phyloP scores from a whole-genome alignment of 2,329 filamentous ascomycete genomes.

The Furcasterigmium sp. region DNA sequence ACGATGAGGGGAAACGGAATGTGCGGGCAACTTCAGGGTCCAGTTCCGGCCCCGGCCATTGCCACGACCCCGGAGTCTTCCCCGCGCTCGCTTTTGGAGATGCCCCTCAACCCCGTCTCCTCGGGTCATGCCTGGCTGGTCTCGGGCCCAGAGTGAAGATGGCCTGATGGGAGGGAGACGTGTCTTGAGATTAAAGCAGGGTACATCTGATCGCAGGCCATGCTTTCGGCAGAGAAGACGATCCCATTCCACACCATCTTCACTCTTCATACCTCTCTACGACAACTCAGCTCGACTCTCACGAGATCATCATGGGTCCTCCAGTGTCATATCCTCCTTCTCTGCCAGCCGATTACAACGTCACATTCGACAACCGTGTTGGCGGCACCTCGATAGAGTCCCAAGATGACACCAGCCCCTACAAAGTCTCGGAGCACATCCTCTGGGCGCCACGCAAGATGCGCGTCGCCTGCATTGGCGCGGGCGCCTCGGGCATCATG shows the following conservation, averaged over 20 bases:
- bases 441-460: slow-evolving; percentile 3
- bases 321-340: not conserved
- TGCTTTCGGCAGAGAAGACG: too few species aligned
- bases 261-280: too few species aligned
- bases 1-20: not conserved
- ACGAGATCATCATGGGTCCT: not conserved
- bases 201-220: not conserved
- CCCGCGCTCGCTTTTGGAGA: not conserved
- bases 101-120: not conserved
- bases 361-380: slow-evolving; percentile 1
- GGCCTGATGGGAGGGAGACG: not conserved
- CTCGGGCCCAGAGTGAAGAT: not conserved
- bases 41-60: not conserved
- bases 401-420: not conserved
- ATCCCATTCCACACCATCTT: too few species aligned
- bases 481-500: slow-evolving; percentile 6
- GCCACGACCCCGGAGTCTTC: not conserved
- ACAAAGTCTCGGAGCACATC: slow-evolving; percentile 4
- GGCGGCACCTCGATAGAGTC: not conserved
- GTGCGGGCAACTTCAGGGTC: not conserved
- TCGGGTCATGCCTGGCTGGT: not conserved
- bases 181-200: not conserved
- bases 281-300: too few species aligned
- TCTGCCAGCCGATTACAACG: not conserved
- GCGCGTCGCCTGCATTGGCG: slow-evolving; percentile 4